phyloP scores from a whole-genome alignment of 108 stramenopile genomes.

The Pseudonitzschia multistriata region DNA sequence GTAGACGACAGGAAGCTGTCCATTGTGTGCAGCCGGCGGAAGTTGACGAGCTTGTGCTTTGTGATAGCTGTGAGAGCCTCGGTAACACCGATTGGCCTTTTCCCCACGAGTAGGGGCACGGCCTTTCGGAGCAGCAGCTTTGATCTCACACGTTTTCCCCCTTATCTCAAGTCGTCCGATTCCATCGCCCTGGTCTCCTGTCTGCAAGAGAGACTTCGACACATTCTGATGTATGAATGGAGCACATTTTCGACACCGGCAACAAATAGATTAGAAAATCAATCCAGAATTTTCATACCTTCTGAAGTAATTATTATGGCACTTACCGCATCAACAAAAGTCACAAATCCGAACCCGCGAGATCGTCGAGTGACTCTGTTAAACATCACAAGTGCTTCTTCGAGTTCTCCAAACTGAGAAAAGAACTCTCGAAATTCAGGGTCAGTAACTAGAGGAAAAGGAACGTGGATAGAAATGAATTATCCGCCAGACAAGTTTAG shows the following conservation, averaged over 20 bases:
- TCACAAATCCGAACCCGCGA: constrained; percentile 94
- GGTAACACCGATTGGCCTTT: neutral
- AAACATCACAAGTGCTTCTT: constrained; percentile 76
- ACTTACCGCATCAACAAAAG: constrained; percentile 62
- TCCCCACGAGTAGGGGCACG: neutral
- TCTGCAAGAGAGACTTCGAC: constrained; percentile 12
- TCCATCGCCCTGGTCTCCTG: constrained; percentile 20
- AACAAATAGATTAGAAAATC: neutral
- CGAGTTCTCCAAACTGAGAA: constrained; percentile 66
- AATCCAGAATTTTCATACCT: too few species aligned
- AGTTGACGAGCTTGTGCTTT: neutral
- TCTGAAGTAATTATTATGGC: neutral
- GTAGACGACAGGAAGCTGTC: neutral
- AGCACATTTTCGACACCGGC: neutral
- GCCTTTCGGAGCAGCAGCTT: constrained; percentile 26
- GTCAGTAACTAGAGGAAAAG: constrained; percentile 52
- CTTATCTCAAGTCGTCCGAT: constrained; percentile 55
- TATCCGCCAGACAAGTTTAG: neutral
- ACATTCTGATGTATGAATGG: neutral
- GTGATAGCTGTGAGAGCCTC: neutral
- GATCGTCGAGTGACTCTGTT: constrained; percentile 75
- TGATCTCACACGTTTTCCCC: constrained; percentile 70
- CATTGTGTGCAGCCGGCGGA: neutral
- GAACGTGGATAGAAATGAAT: neutral
- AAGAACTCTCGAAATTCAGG: constrained; percentile 64